Conservation (phyloP, 495 filamentous ascomycete genomes). For the Staphylotrichum tortipilum region DNA sequence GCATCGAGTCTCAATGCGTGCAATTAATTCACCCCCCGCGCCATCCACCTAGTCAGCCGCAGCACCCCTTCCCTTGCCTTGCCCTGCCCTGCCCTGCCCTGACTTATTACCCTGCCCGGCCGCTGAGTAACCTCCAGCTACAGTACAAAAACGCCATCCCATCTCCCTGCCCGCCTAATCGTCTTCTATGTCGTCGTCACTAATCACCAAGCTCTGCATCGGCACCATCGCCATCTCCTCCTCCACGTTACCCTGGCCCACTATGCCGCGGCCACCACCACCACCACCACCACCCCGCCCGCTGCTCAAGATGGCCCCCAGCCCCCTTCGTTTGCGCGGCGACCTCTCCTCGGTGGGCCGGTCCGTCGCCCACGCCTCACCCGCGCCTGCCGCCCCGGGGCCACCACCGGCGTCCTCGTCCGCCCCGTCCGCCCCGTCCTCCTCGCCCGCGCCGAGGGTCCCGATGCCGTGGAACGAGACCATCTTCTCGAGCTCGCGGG, state of each 20-base stretch:
- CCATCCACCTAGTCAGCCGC: neutral
- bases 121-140: too few species aligned
- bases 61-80: neutral
- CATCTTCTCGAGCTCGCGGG: slow-evolving; percentile 56
- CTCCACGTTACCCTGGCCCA: neutral
- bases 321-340: slow-evolving; percentile 24
- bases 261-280: too few species aligned
- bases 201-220: slow-evolving; percentile 63
- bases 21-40: too few species aligned
- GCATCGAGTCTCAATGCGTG: neutral
- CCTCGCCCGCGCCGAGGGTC: slow-evolving; percentile 18
- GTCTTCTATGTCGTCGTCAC: slow-evolving; percentile 96
- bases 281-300: too few species aligned
- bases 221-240: slow-evolving; percentile 29
- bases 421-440: slow-evolving; percentile 40
- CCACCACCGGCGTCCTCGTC: slow-evolving; percentile 29
- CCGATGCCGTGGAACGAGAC: slow-evolving; percentile 55
- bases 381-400: slow-evolving; percentile 8
- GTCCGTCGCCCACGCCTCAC: slow-evolving; percentile 52
- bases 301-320: slow-evolving; percentile 22
- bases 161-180: slow-evolving; percentile 36
- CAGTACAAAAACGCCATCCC: neutral
- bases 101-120: too few species aligned
- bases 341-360: slow-evolving; percentile 38
- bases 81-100: too few species aligned